Evolutionary conservation across 2,329 filamentous ascomycete species (phyloP).

Genomic region (Emericellopsis atlantica): DNA sequence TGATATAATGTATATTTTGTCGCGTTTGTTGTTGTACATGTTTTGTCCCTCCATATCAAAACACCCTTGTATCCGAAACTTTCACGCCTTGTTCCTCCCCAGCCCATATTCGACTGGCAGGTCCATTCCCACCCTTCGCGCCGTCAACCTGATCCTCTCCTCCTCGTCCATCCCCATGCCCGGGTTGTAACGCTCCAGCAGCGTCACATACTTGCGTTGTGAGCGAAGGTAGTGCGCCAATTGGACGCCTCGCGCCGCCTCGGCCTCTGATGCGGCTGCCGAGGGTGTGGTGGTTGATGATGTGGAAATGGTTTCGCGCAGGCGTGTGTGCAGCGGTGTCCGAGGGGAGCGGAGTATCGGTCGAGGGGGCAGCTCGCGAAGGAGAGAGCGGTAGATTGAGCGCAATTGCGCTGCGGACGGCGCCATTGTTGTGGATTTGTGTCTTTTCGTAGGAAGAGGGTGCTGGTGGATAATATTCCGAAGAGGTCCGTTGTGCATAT

Average conservation of each 20-base stretch:
- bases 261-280: constrained; percentile 11
- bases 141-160: constrained; percentile 73
- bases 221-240: constrained; percentile 68
- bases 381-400: constrained; percentile 74
- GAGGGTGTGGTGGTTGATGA: constrained; percentile 42
- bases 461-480: neutral
- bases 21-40: neutral
- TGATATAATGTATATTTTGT: neutral
- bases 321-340: constrained; percentile 56
- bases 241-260: constrained; percentile 44
- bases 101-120: constrained; percentile 51
- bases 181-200: constrained; percentile 88
- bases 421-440: constrained; percentile 12
- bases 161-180: constrained; percentile 79
- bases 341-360: constrained; percentile 41
- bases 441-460: no score
- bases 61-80: neutral
- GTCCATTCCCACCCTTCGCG: constrained; percentile 81
- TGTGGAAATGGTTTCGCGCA: constrained; percentile 58
- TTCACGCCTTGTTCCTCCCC: neutral
- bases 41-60: neutral
- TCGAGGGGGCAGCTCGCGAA: constrained; percentile 77
- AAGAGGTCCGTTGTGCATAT: no score
- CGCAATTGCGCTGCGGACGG: constrained; percentile 36
- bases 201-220: constrained; percentile 70